Evolutionary conservation across 1,139 yeast genomes (phyloP).

Genomic region (Taphrina pruni): DNA sequence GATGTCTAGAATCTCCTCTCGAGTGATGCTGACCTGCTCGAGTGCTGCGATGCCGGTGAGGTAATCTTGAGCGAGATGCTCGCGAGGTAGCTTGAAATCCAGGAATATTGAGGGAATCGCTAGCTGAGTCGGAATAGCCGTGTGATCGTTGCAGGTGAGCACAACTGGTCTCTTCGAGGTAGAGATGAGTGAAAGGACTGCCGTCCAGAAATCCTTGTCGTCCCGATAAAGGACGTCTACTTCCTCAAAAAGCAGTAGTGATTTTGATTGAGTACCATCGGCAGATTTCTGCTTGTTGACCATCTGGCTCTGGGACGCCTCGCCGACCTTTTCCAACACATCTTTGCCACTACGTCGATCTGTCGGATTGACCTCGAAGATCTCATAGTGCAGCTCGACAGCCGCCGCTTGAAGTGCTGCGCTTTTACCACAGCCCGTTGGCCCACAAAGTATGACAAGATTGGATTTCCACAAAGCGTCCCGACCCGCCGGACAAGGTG

Average conservation of each 20-base stretch:
- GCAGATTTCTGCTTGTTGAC: conserved; percentile 60
- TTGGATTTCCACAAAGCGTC: conserved; percentile 32
- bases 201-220: conserved; percentile 81
- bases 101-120: conserved; percentile 30
- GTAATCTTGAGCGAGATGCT: neutral
- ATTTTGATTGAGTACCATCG: conserved; percentile 32
- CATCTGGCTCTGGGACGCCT: conserved; percentile 81
- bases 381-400: conserved; percentile 68
- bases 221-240: conserved; percentile 81
- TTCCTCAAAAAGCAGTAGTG: conserved; percentile 77
- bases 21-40: neutral
- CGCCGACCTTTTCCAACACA: conserved; percentile 68
- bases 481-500: conserved; percentile 12
- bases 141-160: conserved; percentile 68
- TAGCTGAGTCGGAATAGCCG: conserved; percentile 62
- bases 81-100: neutral
- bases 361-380: conserved; percentile 81
- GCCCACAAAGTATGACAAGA: conserved; percentile 68
- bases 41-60: neutral
- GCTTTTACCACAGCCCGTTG: conserved; percentile 79
- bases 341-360: conserved; percentile 75
- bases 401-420: conserved; percentile 74
- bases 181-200: conserved; percentile 66
- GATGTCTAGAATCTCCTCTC: neutral
- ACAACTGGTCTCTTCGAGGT: conserved; percentile 80